A percentile compares a stretch with the other conserved stretches of the same genome.
Conservation (phyloP, 257 asterid species). For the Solanum medicagineum region DNA sequence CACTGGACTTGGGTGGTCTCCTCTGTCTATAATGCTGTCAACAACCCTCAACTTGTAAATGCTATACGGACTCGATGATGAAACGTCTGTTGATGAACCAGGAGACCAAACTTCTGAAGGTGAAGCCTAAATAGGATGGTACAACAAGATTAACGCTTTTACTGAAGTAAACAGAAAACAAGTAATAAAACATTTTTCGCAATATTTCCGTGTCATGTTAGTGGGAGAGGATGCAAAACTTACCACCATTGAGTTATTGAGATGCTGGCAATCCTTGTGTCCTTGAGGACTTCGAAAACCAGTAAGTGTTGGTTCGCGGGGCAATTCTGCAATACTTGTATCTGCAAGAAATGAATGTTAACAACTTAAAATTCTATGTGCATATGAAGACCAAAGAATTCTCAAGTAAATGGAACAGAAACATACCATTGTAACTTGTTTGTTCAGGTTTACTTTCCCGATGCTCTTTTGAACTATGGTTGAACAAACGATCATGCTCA, state of each 20-base stretch:
- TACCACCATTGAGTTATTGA: slow-evolving; percentile 14
- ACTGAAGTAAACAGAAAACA: neutral
- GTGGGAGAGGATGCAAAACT: slow-evolving; percentile 2
- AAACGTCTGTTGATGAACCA: slow-evolving; percentile 23
- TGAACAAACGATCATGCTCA: slow-evolving; percentile 28
- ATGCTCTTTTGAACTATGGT: slow-evolving; percentile 27
- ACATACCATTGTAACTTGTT: neutral
- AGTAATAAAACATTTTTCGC: neutral
- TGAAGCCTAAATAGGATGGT: slow-evolving; percentile 18
- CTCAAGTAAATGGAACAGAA: neutral
- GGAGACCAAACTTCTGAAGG: slow-evolving; percentile 25
- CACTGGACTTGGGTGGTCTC: slow-evolving; percentile 67
- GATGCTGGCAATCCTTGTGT: slow-evolving; percentile 9
- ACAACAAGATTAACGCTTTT: neutral
- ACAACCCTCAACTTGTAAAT: slow-evolving; percentile 14
- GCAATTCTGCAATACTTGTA: slow-evolving; percentile 1
- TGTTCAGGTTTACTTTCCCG: neutral
- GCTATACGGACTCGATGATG: slow-evolving; percentile 26
- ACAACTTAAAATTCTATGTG: neutral
- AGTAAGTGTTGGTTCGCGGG: neutral
- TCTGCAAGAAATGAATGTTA: neutral
- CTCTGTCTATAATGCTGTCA: slow-evolving; percentile 32
- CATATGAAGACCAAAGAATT: neutral
- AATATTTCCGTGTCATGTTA: neutral
- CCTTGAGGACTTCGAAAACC: neutral